Base-by-base conservation (phyloP, 2,329 filamentous ascomycete genomes). In the Aspergillus calidoustus region DNA sequence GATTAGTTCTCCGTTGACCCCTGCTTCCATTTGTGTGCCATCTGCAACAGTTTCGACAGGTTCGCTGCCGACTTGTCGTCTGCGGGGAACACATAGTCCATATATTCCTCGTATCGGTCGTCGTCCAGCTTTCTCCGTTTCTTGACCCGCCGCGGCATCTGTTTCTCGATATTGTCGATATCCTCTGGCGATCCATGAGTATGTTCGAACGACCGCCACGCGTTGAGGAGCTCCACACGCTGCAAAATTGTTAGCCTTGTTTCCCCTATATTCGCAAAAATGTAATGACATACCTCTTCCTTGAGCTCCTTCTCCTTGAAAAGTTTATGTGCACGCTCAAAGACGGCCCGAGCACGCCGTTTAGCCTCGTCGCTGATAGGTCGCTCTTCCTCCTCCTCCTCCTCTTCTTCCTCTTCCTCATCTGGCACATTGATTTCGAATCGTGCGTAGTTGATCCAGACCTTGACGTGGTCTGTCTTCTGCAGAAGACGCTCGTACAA, bases 381-480 rank as follows among this genome's bases (percentile, higher is more conserved):
- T 47, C 78, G 78, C 60, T 84, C 84, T 79, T 86, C 81, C 3
- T 83, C 83, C 9, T 84, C 84, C 8, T 84, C 84, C 23, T 85
- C 88, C 47, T 90, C 86, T 56, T 87, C 86, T 56, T 87, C 86
- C 19, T 87, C 87, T 22, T 86, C 83, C 13, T 82, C 86, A 60
- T 96, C 93, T 49, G 93, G 92, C 0, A 97, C 89, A 75, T 95
- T 94, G 81, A 98, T 92, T 79, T 99, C 95, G 73, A 99, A 98
- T 76, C 96, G 91, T n/a, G 95, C 95, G 79, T 94, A 99, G 76
- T 91, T 94, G 77, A 95, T 96, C 95, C 95, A 99, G 63, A 99
- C 95, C 83, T 98, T 99, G 83, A 97, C 93, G 74, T 99, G 95
- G 72, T 95, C 90, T n/a, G 95, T 97, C 87, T 96, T 97, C 72